phyloP scores from a whole-genome alignment of 1,284 basidiomycete genomes.

The Singerocomus inundabilis region DNA sequence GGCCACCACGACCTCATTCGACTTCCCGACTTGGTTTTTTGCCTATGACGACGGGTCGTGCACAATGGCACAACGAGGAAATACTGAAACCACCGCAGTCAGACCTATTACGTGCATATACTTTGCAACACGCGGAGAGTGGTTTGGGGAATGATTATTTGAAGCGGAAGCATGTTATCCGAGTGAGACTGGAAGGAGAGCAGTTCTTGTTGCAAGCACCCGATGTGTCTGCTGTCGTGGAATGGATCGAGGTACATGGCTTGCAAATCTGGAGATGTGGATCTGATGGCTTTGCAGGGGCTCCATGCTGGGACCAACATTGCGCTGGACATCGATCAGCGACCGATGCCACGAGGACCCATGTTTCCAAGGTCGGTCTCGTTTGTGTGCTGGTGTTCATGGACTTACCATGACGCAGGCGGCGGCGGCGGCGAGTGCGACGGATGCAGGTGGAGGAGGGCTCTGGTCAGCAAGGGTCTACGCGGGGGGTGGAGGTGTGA shows the following conservation, averaged over 20 bases:
- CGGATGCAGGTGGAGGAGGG: constrained; percentile 8
- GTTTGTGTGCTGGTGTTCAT: constrained; percentile 24
- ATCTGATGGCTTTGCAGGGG: constrained; percentile 46
- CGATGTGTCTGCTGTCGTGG: constrained; percentile 83
- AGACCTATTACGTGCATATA: constrained; percentile 65
- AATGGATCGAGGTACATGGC: constrained; percentile 88
- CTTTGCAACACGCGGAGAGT: constrained; percentile 88
- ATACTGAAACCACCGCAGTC: constrained; percentile 42
- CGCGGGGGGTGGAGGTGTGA: too few relatives aligned
- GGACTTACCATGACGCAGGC: constrained; percentile 26
- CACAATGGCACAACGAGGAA: constrained; percentile 18
- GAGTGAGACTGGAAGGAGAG: constrained; percentile 90
- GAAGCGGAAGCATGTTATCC: constrained; percentile 94
- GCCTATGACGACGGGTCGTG: constrained; percentile 10
- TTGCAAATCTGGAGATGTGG: constrained; percentile 5
- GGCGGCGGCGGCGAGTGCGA: constrained; percentile 41
- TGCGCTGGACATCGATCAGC: constrained; percentile 85
- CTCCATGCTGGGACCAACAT: constrained; percentile 95
- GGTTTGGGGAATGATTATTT: constrained; percentile 94
- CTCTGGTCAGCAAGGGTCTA: neutral
- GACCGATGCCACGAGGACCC: constrained; percentile 86
- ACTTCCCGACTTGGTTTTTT: constrained; percentile 23
- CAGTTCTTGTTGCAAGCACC: constrained; percentile 94
- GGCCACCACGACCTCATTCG: constrained; percentile 14
- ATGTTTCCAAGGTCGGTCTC: constrained; percentile 63